Evolutionary conservation across 805 yeast species (phyloP).

Genomic region (Starmera pachycereana): DNA sequence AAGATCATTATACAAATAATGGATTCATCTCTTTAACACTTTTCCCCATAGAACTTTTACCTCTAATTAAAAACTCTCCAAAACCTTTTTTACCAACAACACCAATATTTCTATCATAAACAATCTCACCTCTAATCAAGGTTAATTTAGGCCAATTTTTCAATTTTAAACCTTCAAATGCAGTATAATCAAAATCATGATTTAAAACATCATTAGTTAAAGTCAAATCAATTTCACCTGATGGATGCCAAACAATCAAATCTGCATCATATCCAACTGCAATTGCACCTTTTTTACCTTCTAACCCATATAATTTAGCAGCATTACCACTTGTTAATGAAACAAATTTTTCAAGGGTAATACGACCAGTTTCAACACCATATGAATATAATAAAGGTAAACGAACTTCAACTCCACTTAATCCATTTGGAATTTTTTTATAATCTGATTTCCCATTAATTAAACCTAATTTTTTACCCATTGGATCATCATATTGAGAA

Average conservation of each 20-base stretch:
- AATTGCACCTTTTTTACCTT: conserved; percentile 30
- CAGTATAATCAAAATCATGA: conserved; percentile 29
- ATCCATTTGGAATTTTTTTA: conserved; percentile 35
- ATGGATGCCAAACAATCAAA: conserved; percentile 37
- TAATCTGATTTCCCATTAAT: conserved; percentile 30
- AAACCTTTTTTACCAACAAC: conserved; percentile 8
- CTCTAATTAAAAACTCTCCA: conserved; percentile 21
- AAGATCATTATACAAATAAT: not conserved
- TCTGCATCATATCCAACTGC: conserved; percentile 41
- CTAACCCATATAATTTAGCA: conserved; percentile 34
- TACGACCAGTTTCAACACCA: conserved; percentile 32
- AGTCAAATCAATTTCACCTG: conserved; percentile 17
- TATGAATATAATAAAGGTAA: conserved; percentile 32
- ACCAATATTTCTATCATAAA: conserved; percentile 18
- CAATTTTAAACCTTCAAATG: conserved; percentile 29
- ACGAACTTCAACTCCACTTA: conserved; percentile 40
- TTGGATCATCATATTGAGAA: conserved; percentile 27
- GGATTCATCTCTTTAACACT: conserved; percentile 16
- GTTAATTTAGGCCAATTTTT: conserved; percentile 39
- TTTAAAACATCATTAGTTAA: conserved; percentile 23
- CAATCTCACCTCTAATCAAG: conserved; percentile 26
- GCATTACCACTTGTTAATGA: conserved; percentile 36
- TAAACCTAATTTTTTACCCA: conserved; percentile 34
- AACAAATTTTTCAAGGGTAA: conserved; percentile 31
- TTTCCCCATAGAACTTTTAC: conserved; percentile 12